Base-by-base conservation (phyloP, 345 rosid genomes). In the Citrus unshiu region DNA sequence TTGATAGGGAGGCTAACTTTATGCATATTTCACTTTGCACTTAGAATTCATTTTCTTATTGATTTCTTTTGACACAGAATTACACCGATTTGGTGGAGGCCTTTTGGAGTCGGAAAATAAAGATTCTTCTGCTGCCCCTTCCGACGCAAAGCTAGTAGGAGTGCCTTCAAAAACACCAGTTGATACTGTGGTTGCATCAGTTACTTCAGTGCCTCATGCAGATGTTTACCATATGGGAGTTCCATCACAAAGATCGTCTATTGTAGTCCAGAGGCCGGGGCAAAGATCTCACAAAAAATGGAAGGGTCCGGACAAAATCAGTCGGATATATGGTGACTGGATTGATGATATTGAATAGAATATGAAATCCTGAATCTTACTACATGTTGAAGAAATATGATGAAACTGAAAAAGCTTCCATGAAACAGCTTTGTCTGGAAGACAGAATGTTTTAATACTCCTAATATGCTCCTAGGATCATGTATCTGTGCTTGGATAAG, bases 291-390 rank as follows among this genome's bases (percentile, higher is more conserved):
- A 85, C 83, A 92, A 92, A 77, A 96, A 94, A 80, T 96, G 99
- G 99, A 96, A 94, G 80, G 99, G 99, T 70, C 99, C 99, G 0
- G 97, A 90, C 46, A 96, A 90, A 87, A 94, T 93, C 81, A 96
- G 97, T 87, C 83, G 97, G 87, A 96, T 96, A 89, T 95, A 96
- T 24, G 99, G 99, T 68, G 99, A 96, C 84, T 96, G 99, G 99
- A 91, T 96, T 27, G 98, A 96, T 67, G 99, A 94, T 62, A 72
- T 91, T 16, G 98, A 93, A 85, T 93, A 82, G 88, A 83, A 58
- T 27, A 24, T 12, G 34, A 14, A 73, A 57, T 57, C 63, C 63
- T n/a, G 32, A 54, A 25, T 49, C 39, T 72, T 49, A 29, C 57
- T 10, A 58, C 12, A 67, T 62, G 74, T 71, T n/a, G 3, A 69